Evolutionary conservation across 78 protist genomes (phyloP), one percentile per base, ranked within the genome.

Genomic region (Cavenderia fasciculata): DNA sequence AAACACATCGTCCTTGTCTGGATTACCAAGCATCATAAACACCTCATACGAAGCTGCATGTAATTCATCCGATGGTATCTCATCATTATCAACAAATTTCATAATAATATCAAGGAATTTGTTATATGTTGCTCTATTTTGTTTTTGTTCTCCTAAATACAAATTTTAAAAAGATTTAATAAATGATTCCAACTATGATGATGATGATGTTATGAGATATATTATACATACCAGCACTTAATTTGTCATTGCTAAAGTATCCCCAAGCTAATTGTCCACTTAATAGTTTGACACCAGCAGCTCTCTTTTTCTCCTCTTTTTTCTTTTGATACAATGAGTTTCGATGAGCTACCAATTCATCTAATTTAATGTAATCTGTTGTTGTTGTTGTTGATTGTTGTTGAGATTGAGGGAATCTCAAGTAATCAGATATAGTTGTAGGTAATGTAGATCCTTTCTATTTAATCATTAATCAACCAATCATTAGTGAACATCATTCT

Each of bases 21-120:
- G 90, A 56, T 82, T 82, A 7, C 54, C 77, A 36, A 82, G 62
- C 19, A 68, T 57, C 90, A 82, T 82, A 43, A 82, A 82, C n/a
- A 78, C 36, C 49, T 82, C 70, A 82, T 82, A 82, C 12, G 57
- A 54, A 23, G 90, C 90, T 5, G 69, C 34, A 25, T 74, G 47
- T 1, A 82, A 38, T 14, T 82, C 90, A 18, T 82, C 90, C 0
- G 59, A 40, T 44, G 90, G 69, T 43, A 68, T 29, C 19, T 82
- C 90, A 52, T 65, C 78, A 68, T 68, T 63, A 23, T 44, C 68
- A 27, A 82, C 73, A 76, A 82, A 66, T 4, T 82, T 63, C 0
- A 82, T 23, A 5, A 82, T 78, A n/a, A 68, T 54, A 18, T 82
- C 77, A 34, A 66, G 40, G 43, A 82, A 82, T 41, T 68, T 65